phyloP scores from a whole-genome alignment of 1,139 yeast species.

The Maudiozyma humilis region DNA sequence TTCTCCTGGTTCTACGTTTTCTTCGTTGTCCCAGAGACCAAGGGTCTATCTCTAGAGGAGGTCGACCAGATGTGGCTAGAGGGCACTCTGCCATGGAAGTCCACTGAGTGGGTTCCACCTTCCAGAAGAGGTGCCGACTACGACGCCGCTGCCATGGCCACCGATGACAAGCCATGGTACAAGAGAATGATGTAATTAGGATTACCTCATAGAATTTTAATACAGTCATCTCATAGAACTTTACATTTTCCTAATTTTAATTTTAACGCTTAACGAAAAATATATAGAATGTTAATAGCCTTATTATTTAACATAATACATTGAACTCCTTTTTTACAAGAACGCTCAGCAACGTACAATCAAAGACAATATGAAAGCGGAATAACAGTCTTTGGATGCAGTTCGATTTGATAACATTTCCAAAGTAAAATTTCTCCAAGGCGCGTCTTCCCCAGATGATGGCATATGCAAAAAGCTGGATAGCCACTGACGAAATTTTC shows the following conservation, averaged over 20 bases:
- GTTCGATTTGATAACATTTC: no score
- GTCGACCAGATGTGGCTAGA: conserved; percentile 49
- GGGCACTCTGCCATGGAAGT: conserved; percentile 38
- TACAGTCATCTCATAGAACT: not conserved
- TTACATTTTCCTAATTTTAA: not conserved
- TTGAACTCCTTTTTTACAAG: not conserved
- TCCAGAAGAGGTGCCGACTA: conserved; percentile 27
- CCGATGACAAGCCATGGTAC: conserved; percentile 12
- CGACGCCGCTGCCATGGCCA: conserved; percentile 10
- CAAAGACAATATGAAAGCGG: no score
- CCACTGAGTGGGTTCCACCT: conserved; percentile 26
- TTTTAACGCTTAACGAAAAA: not conserved
- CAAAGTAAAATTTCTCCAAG: no score
- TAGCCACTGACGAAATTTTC: no score
- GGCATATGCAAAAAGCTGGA: no score
- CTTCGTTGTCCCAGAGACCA: conserved; percentile 59
- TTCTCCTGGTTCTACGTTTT: conserved; percentile 53
- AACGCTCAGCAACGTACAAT: no score
- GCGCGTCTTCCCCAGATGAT: no score
- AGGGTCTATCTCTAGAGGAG: conserved; percentile 61
- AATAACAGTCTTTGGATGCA: no score
- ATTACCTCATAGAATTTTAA: not conserved
- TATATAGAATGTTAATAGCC: not conserved
- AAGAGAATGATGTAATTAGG: conserved; percentile 10
- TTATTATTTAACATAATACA: not conserved